Evolutionary conservation across 345 rosid species (phyloP), one percentile per base, ranked within the genome.

Genomic region (Linum usitatissimum): DNA sequence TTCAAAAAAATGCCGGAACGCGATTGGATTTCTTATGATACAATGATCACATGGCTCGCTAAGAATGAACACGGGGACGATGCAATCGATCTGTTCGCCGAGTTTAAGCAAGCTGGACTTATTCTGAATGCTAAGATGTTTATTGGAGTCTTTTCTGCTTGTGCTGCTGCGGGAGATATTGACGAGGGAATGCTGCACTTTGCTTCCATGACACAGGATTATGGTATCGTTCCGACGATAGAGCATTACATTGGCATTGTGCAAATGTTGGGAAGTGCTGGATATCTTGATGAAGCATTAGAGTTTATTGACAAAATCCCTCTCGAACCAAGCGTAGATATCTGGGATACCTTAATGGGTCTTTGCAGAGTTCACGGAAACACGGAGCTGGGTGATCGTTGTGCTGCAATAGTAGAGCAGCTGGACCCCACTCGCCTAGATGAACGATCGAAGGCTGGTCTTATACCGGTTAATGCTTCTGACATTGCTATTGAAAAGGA

Each of bases 321-420:
- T 3, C 7, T 77, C 48, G 77, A 81, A 73, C 83, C 95, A 18
- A 79, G 67, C 62, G 73, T 66, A 59, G 84, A 83, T 64, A 75
- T 87, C 49, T 89, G 95, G 95, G 89, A 85, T 73, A 78, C 83
- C 30, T 66, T 92, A 63, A 89, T 91, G 98, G 82, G 81, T 59
- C 81, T 78, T 4, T 76, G 91, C 69, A 76, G 95, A 59, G 70
- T 82, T 21, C 96, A 89, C 48, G 96, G 96, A 9, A 70, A 85
- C 68, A 59, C 71, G 57, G 95, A 81, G 76, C 90, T 89, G 1
- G 98, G 98, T 18, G 87, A 84, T 72, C 78, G 70, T 4, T 92
- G 95, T 65, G 84, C 93, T 65, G 88, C 84, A 73, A 42, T 87
- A 23, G 77, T 87, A 40, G 77, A 77, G 64, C 71, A 73, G 63